A percentile compares a stretch with the other conserved stretches of the same genome.
phyloP scores from a whole-genome alignment of 2,329 filamentous ascomycete genomes.

The Xylaria sp. region DNA sequence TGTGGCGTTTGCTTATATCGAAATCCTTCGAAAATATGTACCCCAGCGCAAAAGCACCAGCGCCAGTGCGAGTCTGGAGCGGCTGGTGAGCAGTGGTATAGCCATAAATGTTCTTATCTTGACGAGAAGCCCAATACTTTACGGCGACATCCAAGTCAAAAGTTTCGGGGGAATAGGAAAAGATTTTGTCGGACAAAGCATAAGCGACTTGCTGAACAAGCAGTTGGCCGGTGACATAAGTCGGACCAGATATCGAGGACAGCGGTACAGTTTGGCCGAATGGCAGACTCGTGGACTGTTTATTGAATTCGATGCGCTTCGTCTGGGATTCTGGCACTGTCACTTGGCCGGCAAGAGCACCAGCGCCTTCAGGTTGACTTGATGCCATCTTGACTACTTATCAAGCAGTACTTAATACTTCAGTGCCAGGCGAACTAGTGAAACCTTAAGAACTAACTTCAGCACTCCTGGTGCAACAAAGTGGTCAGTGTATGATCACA shows the following conservation, averaged over 20 bases:
- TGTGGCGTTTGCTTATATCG: constrained; percentile 87
- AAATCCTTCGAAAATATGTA: constrained; percentile 99
- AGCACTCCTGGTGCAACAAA: not conserved
- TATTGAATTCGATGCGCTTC: constrained; percentile 51
- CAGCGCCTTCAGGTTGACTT: constrained; percentile 53
- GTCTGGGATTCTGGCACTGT: constrained; percentile 47
- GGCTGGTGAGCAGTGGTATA: constrained; percentile 80
- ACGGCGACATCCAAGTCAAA: constrained; percentile 90
- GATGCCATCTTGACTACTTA: constrained; percentile 47
- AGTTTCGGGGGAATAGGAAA: constrained; percentile 92
- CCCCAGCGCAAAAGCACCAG: constrained; percentile 89
- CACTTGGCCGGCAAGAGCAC: constrained; percentile 47
- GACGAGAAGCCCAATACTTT: constrained; percentile 76
- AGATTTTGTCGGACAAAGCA: constrained; percentile 94
- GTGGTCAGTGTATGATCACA: constrained; percentile 2
- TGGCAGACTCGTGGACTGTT: constrained; percentile 63
- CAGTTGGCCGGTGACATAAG: constrained; percentile 91
- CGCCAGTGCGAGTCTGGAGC: constrained; percentile 88
- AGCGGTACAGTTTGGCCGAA: constrained; percentile 66
- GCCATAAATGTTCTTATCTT: constrained; percentile 83
- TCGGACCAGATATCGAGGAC: constrained; percentile 79
- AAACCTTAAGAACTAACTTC: not conserved
- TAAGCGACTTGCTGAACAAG: constrained; percentile 97
- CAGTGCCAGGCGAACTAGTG: constrained; percentile 33
- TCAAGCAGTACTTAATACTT: constrained; percentile 29